phyloP scores from a whole-genome alignment of 2,329 filamentous ascomycete genomes.

The Akanthomyces dipterigenus region DNA sequence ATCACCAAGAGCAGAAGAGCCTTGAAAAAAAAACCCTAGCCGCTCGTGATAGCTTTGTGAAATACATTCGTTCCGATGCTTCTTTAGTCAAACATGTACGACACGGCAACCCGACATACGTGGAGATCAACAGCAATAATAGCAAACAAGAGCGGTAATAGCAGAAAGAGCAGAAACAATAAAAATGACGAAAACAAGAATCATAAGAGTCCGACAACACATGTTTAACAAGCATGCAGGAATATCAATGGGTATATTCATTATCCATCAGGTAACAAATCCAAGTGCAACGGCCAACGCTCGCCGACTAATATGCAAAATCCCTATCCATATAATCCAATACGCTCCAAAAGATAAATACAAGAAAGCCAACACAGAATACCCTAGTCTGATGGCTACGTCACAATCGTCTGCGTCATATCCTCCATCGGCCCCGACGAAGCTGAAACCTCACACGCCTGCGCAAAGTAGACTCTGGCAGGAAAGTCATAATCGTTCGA shows the following conservation, averaged over 20 bases:
- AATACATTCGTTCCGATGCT: too few relatives aligned
- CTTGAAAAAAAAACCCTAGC: too few relatives aligned
- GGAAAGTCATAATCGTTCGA: conserved; percentile 66
- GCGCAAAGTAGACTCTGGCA: conserved; percentile 84
- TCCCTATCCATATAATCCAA: background rate
- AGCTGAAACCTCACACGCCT: conserved; percentile 60
- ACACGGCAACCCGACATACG: too few relatives aligned
- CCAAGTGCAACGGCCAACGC: background rate
- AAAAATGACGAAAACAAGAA: background rate
- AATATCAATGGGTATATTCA: conserved; percentile 8
- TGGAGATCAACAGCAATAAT: too few relatives aligned
- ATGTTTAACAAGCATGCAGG: background rate
- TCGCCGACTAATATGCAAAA: conserved; percentile 8
- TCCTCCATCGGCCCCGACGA: background rate
- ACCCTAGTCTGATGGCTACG: background rate
- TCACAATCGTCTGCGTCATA: conserved; percentile 8
- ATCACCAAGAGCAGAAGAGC: too few relatives aligned
- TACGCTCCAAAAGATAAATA: background rate
- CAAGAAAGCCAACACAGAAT: background rate
- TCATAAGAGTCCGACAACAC: background rate
- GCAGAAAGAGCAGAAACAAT: too few relatives aligned
- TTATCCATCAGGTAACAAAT: background rate
- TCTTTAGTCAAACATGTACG: too few relatives aligned
- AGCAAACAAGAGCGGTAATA: too few relatives aligned
- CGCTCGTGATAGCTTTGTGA: too few relatives aligned